Percentiles rank a stretch among this genome's conserved stretches.
These are phyloP conservation scores for Raddia distichophylla DNA, from an alignment of 176 grass and related monocot species.

Conservation along the genomic window DNA sequence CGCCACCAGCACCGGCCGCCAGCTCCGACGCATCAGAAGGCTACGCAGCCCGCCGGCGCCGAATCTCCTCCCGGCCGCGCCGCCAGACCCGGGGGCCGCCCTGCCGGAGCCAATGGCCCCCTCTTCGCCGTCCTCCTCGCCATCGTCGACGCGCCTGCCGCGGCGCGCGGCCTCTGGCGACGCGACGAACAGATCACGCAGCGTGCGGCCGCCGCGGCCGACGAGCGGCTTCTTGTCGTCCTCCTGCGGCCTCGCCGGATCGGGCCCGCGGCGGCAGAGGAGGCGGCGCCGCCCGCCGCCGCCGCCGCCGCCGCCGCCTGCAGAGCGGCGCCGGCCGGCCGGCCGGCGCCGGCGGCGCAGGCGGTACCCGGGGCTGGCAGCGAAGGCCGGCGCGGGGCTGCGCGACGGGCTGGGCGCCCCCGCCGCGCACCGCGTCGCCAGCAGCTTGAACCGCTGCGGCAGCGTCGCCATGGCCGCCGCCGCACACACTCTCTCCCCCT, in stretches of 20 bases:
- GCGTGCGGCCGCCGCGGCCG: constrained; percentile 42
- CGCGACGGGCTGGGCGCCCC: constrained; percentile 56
- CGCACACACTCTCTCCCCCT: neutral
- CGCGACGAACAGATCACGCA: constrained; percentile 75
- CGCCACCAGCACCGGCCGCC: constrained; percentile 55
- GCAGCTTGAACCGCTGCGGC: constrained; percentile 71
- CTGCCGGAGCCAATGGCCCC: neutral
- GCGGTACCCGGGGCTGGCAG: constrained; percentile 41
- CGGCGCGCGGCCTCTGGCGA: constrained; percentile 51
- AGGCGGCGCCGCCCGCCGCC: constrained; percentile 27
- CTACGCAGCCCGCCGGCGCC: constrained; percentile 42
- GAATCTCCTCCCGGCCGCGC: constrained; percentile 29
- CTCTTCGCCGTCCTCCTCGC: neutral
- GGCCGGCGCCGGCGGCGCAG: constrained; percentile 33
- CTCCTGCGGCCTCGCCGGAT: constrained; percentile 29
- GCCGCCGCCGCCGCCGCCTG: neutral
- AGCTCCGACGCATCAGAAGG: constrained; percentile 60
- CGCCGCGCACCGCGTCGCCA: constrained; percentile 65
- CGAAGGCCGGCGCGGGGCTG: constrained; percentile 39
- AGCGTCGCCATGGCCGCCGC: constrained; percentile 63
- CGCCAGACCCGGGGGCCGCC: neutral
- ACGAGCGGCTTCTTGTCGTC: constrained; percentile 50
- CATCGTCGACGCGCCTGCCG: neutral
- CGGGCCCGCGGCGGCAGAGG: constrained; percentile 15
- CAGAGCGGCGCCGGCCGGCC: neutral